Evolutionary conservation across 1,284 basidiomycete species (phyloP).

Genomic region (Volvariella surrecta): DNA sequence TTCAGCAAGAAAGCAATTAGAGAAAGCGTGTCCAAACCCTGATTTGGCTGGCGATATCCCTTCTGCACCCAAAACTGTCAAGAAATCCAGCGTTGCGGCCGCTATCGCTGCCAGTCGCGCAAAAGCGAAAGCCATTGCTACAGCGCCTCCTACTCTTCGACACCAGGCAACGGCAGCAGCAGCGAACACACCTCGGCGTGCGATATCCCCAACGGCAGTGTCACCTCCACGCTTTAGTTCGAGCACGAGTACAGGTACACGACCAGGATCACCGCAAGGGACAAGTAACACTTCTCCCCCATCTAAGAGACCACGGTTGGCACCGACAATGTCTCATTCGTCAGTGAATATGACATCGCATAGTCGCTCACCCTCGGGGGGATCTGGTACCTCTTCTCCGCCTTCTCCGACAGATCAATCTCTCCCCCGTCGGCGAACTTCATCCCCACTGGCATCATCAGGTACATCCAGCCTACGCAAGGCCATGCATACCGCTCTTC

Average conservation of each 20-base stretch:
- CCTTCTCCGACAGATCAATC: conserved; percentile 34
- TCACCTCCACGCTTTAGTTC: conserved; percentile 33
- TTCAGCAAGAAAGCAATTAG: conserved; percentile 72
- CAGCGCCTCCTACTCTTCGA: conserved; percentile 63
- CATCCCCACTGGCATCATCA: conserved; percentile 38
- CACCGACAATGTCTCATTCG: not conserved
- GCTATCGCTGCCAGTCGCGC: conserved; percentile 78
- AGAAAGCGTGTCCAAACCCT: conserved; percentile 70
- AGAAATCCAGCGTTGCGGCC: conserved; percentile 73
- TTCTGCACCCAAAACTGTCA: conserved; percentile 42
- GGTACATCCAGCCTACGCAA: conserved; percentile 31
- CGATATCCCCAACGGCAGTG: conserved; percentile 36
- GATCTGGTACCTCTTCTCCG: conserved; percentile 28
- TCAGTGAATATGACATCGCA: conserved; percentile 21
- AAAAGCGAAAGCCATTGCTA: conserved; percentile 76
- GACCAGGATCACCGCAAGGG: conserved; percentile 36
- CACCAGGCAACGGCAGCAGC: conserved; percentile 61
- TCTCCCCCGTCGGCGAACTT: conserved; percentile 36
- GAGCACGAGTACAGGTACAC: conserved; percentile 23
- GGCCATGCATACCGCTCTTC: conserved; percentile 37
- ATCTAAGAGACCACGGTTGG: conserved; percentile 6
- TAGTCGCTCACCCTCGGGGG: conserved; percentile 28
- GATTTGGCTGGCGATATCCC: conserved; percentile 29
- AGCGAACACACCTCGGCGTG: too few species aligned
- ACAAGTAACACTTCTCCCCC: conserved; percentile 21